These are phyloP conservation scores for Eucalyptus cloeziana DNA, from an alignment of 345 rosid genomes.

Conservation along the genomic window DNA sequence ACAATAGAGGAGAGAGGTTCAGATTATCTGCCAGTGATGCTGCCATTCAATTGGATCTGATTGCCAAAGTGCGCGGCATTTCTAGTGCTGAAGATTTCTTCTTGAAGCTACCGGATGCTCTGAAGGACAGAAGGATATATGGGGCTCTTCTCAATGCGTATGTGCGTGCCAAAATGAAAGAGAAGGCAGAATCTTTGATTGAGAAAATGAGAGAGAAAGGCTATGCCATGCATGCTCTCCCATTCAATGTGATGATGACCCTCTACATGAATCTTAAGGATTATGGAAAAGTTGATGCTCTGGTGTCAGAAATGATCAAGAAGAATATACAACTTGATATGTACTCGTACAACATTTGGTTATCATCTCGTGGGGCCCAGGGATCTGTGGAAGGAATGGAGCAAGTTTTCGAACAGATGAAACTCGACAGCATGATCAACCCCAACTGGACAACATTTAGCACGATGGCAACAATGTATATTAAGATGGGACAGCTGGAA, in stretches of 20 bases:
- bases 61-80: constrained; percentile 74
- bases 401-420: constrained; percentile 67
- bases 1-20: constrained; percentile 56
- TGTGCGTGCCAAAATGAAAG: constrained; percentile 43
- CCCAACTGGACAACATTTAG: constrained; percentile 94
- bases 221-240: constrained; percentile 50
- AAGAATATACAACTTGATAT: constrained; percentile 59
- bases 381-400: constrained; percentile 73
- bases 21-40: constrained; percentile 71
- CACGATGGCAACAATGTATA: constrained; percentile 87
- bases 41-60: constrained; percentile 86
- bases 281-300: constrained; percentile 51
- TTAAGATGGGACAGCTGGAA: constrained; percentile 54
- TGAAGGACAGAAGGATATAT: constrained; percentile 74
- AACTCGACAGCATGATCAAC: constrained; percentile 30
- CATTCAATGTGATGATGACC: constrained; percentile 97
- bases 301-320: constrained; percentile 73
- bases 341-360: constrained; percentile 91
- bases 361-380: constrained; percentile 66
- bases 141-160: constrained; percentile 84
- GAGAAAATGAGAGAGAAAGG: constrained; percentile 59
- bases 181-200: constrained; percentile 61
- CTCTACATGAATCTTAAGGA: constrained; percentile 79
- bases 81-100: constrained; percentile 64
- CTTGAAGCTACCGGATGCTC: constrained; percentile 28